These are phyloP conservation scores for Alloteropsis semialata DNA, from an alignment of 176 grass and related monocot species.

Conservation along the genomic window DNA sequence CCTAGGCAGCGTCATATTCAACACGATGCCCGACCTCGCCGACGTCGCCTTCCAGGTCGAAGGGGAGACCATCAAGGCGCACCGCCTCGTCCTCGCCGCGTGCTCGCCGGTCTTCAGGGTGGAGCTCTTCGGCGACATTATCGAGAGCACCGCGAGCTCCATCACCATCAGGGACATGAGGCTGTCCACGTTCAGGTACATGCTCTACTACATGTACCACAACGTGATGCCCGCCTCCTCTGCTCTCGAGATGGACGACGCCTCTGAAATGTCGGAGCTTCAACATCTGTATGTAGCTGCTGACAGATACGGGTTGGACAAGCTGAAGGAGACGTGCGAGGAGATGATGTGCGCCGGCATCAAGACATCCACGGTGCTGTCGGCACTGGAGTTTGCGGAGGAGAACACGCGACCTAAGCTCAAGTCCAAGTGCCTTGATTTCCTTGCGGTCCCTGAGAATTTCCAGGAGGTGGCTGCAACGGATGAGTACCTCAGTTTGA, in stretches of 20 bases:
- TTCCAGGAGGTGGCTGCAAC: conserved; percentile 10
- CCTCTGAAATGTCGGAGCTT: background rate
- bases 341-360: background rate
- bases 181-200: background rate
- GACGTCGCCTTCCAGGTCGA: background rate
- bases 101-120: background rate
- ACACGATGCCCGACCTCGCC: background rate
- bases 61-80: background rate
- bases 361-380: background rate
- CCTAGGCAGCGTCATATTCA: too few species aligned
- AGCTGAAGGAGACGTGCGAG: background rate
- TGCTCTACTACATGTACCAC: background rate
- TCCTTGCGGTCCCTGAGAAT: background rate
- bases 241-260: background rate
- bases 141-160: background rate
- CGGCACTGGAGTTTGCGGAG: background rate
- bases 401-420: background rate
- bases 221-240: background rate
- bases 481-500: background rate
- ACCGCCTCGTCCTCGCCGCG: background rate
- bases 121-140: background rate
- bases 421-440: conserved; percentile 24
- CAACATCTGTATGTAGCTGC: background rate
- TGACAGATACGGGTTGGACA: background rate
- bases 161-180: background rate